Conservation (phyloP, 2,329 filamentous ascomycete genomes). For the Scedosporium dehoogii region DNA sequence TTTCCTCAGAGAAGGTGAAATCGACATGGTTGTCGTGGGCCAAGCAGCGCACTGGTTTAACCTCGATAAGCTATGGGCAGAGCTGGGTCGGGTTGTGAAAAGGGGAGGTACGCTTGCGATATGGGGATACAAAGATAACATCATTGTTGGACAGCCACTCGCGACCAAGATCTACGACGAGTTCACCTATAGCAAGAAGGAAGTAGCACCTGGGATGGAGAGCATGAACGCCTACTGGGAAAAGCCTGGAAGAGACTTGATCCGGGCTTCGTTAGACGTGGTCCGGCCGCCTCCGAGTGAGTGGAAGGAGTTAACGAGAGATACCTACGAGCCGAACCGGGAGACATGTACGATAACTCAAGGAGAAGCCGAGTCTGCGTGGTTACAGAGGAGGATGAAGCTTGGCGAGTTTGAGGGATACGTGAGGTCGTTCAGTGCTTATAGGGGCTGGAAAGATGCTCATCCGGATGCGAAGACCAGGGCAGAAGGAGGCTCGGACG, state of each 20-base stretch:
- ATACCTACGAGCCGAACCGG: conserved; percentile 48
- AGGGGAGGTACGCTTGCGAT: conserved; percentile 50
- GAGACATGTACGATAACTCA: conserved; percentile 15
- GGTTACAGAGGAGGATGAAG: conserved; percentile 43
- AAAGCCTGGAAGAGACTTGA: conserved; percentile 45
- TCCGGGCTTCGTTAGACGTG: conserved; percentile 39
- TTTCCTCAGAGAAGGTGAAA: conserved; percentile 34
- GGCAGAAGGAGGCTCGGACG: conserved; percentile 39
- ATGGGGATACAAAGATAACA: conserved; percentile 57
- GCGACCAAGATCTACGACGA: conserved; percentile 43
- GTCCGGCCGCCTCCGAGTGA: conserved; percentile 39
- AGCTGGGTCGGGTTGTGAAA: conserved; percentile 42
- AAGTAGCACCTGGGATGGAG: conserved; percentile 31
- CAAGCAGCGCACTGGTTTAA: conserved; percentile 62
- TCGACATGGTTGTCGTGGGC: conserved; percentile 41
- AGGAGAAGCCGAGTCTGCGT: conserved; percentile 22
- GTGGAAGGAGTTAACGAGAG: conserved; percentile 41
- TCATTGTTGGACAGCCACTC: conserved; percentile 41
- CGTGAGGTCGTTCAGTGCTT: conserved; percentile 49
- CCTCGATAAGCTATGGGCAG: conserved; percentile 42
- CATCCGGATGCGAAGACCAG: conserved; percentile 39
- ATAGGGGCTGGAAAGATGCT: conserved; percentile 46
- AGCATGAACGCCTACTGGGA: conserved; percentile 52
- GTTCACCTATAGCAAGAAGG: conserved; percentile 43
- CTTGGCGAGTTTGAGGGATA: conserved; percentile 53